Percentiles rank a stretch among this genome's conserved stretches.
These are phyloP conservation scores for Chalciporus sp. DNA, from an alignment of 1,284 basidiomycete species.

Conservation along the genomic window DNA sequence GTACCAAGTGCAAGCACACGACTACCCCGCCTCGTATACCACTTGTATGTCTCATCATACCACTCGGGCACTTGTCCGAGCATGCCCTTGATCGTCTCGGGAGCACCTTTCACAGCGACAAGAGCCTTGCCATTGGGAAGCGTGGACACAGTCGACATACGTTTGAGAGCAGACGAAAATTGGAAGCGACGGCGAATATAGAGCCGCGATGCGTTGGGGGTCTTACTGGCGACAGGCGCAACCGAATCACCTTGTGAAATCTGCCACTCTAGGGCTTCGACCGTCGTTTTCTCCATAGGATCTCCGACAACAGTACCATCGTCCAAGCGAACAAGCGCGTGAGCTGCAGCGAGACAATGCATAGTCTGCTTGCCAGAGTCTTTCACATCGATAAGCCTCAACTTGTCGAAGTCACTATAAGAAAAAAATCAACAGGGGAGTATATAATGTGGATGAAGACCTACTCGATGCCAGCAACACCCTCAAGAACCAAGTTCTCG, in stretches of 20 bases:
- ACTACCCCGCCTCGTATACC: conserved; percentile 88
- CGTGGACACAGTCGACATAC: conserved; percentile 89
- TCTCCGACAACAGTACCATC: conserved; percentile 95
- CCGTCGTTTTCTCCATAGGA: conserved; percentile 98
- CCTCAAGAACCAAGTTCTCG: conserved; percentile 92
- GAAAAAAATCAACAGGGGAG: conserved; percentile 11
- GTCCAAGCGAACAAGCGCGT: conserved; percentile 91
- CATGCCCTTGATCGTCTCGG: conserved; percentile 92
- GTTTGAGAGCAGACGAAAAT: conserved; percentile 93
- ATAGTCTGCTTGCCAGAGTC: conserved; percentile 80
- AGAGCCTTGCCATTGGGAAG: conserved; percentile 63
- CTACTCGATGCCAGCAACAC: conserved; percentile 85
- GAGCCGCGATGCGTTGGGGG: conserved; percentile 60
- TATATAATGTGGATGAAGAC: conserved; percentile 28
- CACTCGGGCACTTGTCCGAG: conserved; percentile 68
- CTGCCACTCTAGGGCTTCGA: conserved; percentile 92
- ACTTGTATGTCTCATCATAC: conserved; percentile 94
- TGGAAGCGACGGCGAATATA: conserved; percentile 89
- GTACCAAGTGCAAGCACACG: conserved; percentile 88
- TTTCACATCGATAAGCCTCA: conserved; percentile 78
- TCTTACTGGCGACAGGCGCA: conserved; percentile 54
- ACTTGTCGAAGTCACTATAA: conserved; percentile 55
- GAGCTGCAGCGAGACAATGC: conserved; percentile 89
- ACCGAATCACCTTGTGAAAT: conserved; percentile 77
- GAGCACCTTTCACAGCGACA: conserved; percentile 89